Conservation (phyloP, 2,329 filamentous ascomycete species). For the Coniochaeta prunicola region DNA sequence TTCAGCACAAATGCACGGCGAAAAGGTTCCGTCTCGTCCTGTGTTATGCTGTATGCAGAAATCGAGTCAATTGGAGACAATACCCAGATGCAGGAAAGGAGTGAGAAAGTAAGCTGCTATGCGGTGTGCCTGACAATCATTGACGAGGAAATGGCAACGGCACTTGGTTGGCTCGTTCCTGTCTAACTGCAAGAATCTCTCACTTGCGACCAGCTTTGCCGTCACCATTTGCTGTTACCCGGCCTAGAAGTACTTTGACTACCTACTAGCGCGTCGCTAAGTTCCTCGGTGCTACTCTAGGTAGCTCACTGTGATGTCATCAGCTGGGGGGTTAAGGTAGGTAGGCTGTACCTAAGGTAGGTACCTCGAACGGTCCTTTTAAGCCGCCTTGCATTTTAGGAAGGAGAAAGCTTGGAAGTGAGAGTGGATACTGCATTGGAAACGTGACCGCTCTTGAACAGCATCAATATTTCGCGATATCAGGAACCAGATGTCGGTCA, state of each 20-base stretch:
- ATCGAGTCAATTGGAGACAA: not conserved
- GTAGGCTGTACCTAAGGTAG: not conserved
- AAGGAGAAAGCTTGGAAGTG: not conserved
- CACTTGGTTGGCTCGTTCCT: not conserved
- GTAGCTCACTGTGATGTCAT: not conserved
- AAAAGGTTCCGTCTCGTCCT: not conserved
- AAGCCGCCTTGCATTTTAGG: too few relatives aligned
- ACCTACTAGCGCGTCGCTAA: not conserved
- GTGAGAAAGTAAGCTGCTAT: not conserved
- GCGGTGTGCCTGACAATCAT: not conserved
- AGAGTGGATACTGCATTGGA: not conserved
- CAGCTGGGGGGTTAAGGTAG: not conserved
- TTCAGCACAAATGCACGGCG: not conserved
- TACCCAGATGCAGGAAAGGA: not conserved
- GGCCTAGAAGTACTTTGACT: too few relatives aligned
- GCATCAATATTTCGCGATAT: not conserved
- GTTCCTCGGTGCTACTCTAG: not conserved
- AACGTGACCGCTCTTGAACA: not conserved
- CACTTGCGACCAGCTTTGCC: not conserved
- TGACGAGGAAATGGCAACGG: not conserved
- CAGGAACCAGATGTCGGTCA: not conserved
- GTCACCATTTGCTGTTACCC: not conserved
- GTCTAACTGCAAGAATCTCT: not conserved
- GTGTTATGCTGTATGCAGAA: not conserved
- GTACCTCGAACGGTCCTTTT: too few relatives aligned